Evolutionary conservation across 2,329 filamentous ascomycete species (phyloP), one percentile per base, ranked within the genome.

Genomic region (Penicillium glabrum): DNA sequence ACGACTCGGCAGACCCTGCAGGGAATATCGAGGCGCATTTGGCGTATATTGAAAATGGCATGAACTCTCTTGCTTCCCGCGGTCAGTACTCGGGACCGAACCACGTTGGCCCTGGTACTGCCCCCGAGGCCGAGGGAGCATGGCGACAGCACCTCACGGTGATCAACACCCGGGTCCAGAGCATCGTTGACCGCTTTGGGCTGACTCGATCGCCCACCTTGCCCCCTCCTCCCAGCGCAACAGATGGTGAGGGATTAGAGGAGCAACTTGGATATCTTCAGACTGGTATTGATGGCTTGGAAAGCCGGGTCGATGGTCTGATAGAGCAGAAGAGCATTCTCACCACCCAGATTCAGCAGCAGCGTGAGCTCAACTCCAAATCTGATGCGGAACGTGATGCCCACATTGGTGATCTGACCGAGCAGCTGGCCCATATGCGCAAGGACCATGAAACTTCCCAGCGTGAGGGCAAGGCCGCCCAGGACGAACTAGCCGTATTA

Each of bases 331-430:
- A 96, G 71, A 86, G 86, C 48, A 93, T 96, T 23, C 82, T 98
- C 9, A 89, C 93, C 68, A 86, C 92, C 44, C 93, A 98, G 72
- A 93, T 97, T 68, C 93, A 96, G 77, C 93, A 98, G 72, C 93
- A 98, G 75, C 89, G 93, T 57, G 91, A 96, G 69, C 83, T 97
- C 56, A 96, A 96, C 76, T 92, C 83, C 77, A 93, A 93, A 69
- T 92, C 91, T 1, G 91, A 96, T 64, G 80, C 79, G 14, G 75
- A 83, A 63, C 79, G 82, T 48, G 79, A 82, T 63, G 74, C 75
- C 19, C 76, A 79, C 56, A 77, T 81, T 39, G 72, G 72, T 27
- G 74, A 80, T 33, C 63, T 82, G 51, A 75, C 73, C 9, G 75
- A 77, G 54, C 73, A 82, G 62, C 61, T 81, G 63, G 81, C 84